These are phyloP conservation scores for Pseudozyma sp. DNA, from an alignment of 1,284 basidiomycete species.

Conservation along the genomic window DNA sequence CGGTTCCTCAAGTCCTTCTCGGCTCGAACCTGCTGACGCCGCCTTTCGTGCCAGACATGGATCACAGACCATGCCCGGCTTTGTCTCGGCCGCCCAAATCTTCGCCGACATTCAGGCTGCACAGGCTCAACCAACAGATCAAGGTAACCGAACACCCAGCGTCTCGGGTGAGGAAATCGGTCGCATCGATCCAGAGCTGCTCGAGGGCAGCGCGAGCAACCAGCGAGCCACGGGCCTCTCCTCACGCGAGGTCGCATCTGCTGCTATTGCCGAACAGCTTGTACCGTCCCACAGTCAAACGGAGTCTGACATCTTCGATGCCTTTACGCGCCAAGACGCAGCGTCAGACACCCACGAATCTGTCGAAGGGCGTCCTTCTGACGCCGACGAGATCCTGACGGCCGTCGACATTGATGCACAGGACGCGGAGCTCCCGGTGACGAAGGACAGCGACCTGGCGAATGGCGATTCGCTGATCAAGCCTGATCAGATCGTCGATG, in stretches of 20 bases:
- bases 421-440: neutral
- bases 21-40: conserved; percentile 3
- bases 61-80: conserved; percentile 33
- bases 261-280: neutral
- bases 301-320: conserved; percentile 32
- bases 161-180: neutral
- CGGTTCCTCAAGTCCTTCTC: neutral
- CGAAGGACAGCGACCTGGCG: neutral
- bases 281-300: conserved; percentile 5
- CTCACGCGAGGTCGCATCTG: neutral
- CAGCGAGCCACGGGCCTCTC: neutral
- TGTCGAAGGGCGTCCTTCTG: neutral
- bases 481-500: too few relatives aligned
- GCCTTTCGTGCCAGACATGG: conserved; percentile 32
- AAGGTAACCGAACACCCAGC: neutral
- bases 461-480: too few relatives aligned
- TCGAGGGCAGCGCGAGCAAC: conserved; percentile 1
- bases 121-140: neutral
- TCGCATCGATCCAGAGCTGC: conserved; percentile 33
- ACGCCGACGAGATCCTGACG: neutral
- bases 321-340: conserved; percentile 29
- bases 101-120: conserved; percentile 25
- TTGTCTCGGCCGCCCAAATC: conserved; percentile 38
- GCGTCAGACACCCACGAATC: conserved; percentile 3
- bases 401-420: neutral